Evolutionary conservation across 2,329 filamentous ascomycete genomes (phyloP).

Genomic region (Monosporascus ibericus): DNA sequence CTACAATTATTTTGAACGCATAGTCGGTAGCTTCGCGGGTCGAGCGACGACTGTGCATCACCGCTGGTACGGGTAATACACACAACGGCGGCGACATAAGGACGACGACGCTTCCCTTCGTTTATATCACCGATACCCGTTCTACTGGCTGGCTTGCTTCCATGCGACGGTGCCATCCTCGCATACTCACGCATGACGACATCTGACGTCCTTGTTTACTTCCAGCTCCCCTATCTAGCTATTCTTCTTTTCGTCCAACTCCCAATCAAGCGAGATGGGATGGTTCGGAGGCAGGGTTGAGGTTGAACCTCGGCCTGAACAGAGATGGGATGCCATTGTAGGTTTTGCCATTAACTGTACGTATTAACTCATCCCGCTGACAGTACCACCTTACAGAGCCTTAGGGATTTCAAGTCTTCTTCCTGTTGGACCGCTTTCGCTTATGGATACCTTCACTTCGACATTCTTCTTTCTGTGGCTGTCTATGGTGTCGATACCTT

Average conservation of each 20-base stretch:
- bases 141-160: not conserved
- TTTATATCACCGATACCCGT: too few species aligned
- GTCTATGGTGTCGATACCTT: conserved; percentile 91
- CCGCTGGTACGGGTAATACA: conserved; percentile 31
- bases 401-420: conserved; percentile 74
- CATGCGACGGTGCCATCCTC: not conserved
- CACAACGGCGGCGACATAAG: conserved; percentile 5
- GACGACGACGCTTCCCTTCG: conserved; percentile 2
- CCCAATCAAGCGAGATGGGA: conserved; percentile 47
- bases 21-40: conserved; percentile 44
- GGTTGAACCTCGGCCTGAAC: conserved; percentile 67
- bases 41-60: conserved; percentile 39
- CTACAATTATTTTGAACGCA: conserved; percentile 20
- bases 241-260: conserved; percentile 4
- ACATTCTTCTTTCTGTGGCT: conserved; percentile 69
- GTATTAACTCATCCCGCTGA: conserved; percentile 3
- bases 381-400: conserved; percentile 28
- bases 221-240: conserved; percentile 6
- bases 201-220: conserved; percentile 14
- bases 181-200: conserved; percentile 4
- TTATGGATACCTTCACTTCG: conserved; percentile 79
- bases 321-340: conserved; percentile 93
- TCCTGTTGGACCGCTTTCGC: conserved; percentile 73
- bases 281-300: conserved; percentile 57
- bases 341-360: conserved; percentile 25